Conservation (phyloP, 306 rosid species). For the Coriaria nepalensis region DNA sequence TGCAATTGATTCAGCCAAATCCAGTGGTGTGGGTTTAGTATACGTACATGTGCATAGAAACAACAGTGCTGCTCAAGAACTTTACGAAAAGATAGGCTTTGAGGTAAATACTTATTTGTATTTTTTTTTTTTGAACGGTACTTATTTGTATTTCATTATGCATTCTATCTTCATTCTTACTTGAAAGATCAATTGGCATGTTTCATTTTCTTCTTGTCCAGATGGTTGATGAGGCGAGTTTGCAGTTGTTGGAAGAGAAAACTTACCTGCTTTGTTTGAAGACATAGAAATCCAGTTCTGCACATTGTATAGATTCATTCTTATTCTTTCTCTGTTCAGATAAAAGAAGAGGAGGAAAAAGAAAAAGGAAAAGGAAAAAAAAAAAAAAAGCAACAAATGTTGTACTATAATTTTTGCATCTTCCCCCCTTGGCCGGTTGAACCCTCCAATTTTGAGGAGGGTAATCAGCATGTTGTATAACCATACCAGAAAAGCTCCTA, state of each 20-base stretch:
- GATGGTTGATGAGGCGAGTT: conserved; percentile 50
- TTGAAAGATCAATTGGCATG: no score
- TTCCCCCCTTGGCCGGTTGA: no score
- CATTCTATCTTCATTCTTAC: neutral
- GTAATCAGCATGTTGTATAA: no score
- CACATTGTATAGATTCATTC: conserved; percentile 4
- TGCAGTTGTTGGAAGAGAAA: conserved; percentile 36
- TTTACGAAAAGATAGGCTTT: conserved; percentile 67
- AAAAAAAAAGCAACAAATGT: no score
- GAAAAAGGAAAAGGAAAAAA: no score
- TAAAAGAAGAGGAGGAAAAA: no score
- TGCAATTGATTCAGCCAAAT: conserved; percentile 58
- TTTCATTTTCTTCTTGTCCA: conserved; percentile 18
- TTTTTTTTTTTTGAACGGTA: no score
- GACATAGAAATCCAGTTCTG: conserved; percentile 17
- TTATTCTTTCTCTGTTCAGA: neutral
- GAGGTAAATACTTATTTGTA: conserved; percentile 34
- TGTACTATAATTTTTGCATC: no score
- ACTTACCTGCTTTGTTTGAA: conserved; percentile 53
- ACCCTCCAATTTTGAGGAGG: no score
- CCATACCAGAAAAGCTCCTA: no score
- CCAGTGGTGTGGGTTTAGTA: conserved; percentile 46
- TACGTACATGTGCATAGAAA: conserved; percentile 70
- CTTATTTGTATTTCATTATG: neutral
- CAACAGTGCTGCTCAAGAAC: conserved; percentile 37